Base-by-base conservation (phyloP, 345 rosid genomes). In the Pelargonium nanum region DNA sequence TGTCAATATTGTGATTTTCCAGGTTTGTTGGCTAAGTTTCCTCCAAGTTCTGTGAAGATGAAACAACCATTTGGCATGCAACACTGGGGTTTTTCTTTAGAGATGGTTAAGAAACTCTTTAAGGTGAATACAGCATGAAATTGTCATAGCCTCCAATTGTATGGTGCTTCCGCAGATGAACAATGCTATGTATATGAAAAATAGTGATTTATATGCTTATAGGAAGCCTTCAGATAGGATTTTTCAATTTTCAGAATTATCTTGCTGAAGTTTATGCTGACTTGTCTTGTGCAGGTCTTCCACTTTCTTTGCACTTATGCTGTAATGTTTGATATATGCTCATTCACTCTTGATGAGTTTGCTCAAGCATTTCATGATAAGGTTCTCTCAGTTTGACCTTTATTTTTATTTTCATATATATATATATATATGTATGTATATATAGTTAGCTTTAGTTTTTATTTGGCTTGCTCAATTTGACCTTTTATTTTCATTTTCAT, bases 351-450 rank as follows among this genome's bases (percentile, higher is more conserved):
- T 57, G 99, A 89, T 66, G 90, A 86, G 77, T 80, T 93, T 71
- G 85, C 90, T 70, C 88, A 86, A 73, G 87, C 96, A 68, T 89
- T 89, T 79, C 88, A 87, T 77, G 91, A 93, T 63, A 93, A 87
- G 99, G 99, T 93, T 65, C 62, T 55, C 61, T 59, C 72, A 62
- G n/a, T n/a, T n/a, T n/a, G n/a, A n/a, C n/a, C n/a, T 24, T 44
- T 50, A 6, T 19, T 16, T 1, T 48, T 25, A 19, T 22, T 13
- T 16, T 2, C 40, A 24, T 24, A 0, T 62, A 61, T n/a, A n/a
- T n/a, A n/a, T n/a, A n/a, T n/a, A n/a, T 48, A 24, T 65, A 53
- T 65, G 44, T 70, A 1, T 48, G 13, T 1, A 21, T 19, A 10
- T 50, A 50, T 26, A 56, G 22, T 55, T 55, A 58, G 45, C 45